Conservation (phyloP, 1,284 basidiomycete species). For the Pterula multifida region DNA sequence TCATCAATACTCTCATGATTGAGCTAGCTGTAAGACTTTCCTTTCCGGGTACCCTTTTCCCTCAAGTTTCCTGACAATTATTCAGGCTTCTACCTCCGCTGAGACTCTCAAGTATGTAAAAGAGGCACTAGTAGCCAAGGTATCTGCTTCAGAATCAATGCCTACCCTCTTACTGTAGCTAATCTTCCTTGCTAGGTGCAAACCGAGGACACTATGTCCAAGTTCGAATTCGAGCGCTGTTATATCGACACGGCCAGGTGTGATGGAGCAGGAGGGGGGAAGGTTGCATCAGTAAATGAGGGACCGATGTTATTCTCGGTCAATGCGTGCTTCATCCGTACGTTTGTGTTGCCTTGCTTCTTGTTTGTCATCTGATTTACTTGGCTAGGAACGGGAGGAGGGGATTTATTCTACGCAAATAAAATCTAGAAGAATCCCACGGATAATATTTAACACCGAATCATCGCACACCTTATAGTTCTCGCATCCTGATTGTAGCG, state of each 20-base stretch:
- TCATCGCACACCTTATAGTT: no score
- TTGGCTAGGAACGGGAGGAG: neutral
- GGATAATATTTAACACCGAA: no score
- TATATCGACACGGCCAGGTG: no score
- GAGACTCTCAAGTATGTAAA: neutral
- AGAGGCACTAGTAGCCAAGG: no score
- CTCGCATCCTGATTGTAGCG: no score
- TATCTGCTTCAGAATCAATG: neutral
- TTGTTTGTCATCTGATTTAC: neutral
- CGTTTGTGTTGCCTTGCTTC: neutral
- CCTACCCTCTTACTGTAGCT: no score
- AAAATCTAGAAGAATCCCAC: neutral
- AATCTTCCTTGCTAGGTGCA: no score
- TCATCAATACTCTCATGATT: neutral
- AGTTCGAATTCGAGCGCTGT: no score
- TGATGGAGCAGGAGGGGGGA: neutral
- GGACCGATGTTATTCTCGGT: neutral
- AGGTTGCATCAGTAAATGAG: neutral
- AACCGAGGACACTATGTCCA: neutral
- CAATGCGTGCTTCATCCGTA: neutral
- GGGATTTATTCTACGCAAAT: neutral
- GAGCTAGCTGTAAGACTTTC: neutral
- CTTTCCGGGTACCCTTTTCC: neutral
- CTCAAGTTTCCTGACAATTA: neutral
- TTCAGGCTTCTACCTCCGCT: neutral